Base-by-base conservation (phyloP, 345 rosid species). In the Nephelium lappaceum region DNA sequence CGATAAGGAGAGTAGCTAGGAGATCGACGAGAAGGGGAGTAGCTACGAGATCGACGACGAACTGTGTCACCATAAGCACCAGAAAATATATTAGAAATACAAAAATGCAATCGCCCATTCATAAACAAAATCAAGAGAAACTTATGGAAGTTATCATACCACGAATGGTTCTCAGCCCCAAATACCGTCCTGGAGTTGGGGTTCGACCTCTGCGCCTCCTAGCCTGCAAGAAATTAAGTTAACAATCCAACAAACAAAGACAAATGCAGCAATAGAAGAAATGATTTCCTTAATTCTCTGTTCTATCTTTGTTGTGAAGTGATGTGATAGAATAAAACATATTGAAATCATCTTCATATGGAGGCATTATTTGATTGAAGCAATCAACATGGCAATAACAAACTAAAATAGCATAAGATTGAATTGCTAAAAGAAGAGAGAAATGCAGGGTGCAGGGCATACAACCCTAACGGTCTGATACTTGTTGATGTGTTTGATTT, bases 131-230 rank as follows among this genome's bases (percentile, higher is more conserved):
- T 24, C 49, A 10, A 16, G 5, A 31, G 66, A 74, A 67, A 70
- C 19, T 11, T 27, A 10, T 4, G 27, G 15, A 10, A 74, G 21
- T 43, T 73, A 49, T 36, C 80, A 51, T 86, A 92, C 98, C 99
- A 19, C 86, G 85, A 78, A 80, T 11, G 0, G 89, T 83, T 83
- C 90, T 90, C 84, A 89, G 82, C 58, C 99, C 99, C 83, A 96
- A 78, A 77, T 96, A 96, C 86, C 78, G 91, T 81, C 99, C 98
- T 4, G 99, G 99, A 69, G 99, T 95, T 39, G 99, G 99, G 65
- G 98, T 92, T 38, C 98, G 84, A 24, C 98, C 96, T 84, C 94
- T 91, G 55, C 91, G 85, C 83, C 98, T 90, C 81, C 86, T 88
- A 31, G 98, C 99, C 99, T 95, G 79, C 49, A 75, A 80, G 38